Base-by-base conservation (phyloP, 164 flowering plant species). In the Umbellularia californica region DNA sequence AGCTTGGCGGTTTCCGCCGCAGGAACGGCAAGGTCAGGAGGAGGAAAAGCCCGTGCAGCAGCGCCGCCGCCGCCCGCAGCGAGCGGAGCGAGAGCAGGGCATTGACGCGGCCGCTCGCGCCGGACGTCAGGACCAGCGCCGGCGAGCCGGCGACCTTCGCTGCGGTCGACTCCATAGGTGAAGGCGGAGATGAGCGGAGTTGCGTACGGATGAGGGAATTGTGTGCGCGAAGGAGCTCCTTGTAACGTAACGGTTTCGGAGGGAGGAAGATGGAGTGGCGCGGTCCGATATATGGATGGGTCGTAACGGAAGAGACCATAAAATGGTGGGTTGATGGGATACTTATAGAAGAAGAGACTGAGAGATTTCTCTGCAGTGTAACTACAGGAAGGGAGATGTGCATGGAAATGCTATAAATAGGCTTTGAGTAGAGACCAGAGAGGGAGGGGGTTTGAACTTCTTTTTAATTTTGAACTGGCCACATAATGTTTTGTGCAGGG, bases 91-190 rank as follows among this genome's bases (percentile, higher is more conserved):
- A 90, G 1, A 90, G 73, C 5, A 90, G 77, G n/a, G 91, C 93
- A 75, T 72, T 88, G 28, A 86, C 75, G 2, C 90, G 83, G 2
- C 89, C 91, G 73, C 88, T 91, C 0, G 93, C 92, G 10, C 93
- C 96, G 0, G 93, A 86, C 15, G 91, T 89, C 7, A 90, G 73
- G 1, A 91, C 83, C 78, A 84, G 24, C 23, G 77, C n/a, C 25
- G 82, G 62, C 1, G 75, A n/a, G 12, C 33, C 75, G 3, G 76
- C 9, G 60, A 72, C 20, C 74, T 60, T 77, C 12, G 50, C 25
- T 11, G 35, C 58, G 15, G 65, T n/a, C 6, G 79, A 23, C n/a
- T 77, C 77, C 71, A 75, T 63, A 23, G 12, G 14, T 50, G 52
- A 35, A n/a, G 50, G 63, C n/a, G 13, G 60, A 52, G 50, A 65